Evolutionary conservation across 2,329 filamentous ascomycete species (phyloP).

Genomic region (Harringtonia lauricola): DNA sequence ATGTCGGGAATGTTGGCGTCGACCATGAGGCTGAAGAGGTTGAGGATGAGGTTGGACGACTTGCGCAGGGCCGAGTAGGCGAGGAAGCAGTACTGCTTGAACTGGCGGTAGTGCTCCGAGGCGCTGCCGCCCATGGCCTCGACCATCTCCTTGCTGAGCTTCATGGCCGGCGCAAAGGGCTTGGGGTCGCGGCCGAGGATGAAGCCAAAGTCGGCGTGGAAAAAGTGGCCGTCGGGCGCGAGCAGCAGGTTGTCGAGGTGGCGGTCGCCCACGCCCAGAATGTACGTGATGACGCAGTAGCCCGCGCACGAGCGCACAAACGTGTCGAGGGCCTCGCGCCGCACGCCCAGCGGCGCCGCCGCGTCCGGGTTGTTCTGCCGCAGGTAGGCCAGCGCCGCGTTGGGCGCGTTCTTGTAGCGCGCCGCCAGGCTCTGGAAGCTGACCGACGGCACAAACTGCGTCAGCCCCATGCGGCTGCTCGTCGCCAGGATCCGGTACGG

Average conservation of each 20-base stretch:
- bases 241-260: slow-evolving; percentile 93
- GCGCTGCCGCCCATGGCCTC: slow-evolving; percentile 89
- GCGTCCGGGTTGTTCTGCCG: slow-evolving; percentile 84
- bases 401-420: slow-evolving; percentile 58
- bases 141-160: slow-evolving; percentile 95
- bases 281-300: slow-evolving; percentile 97
- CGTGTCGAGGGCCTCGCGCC: slow-evolving; percentile 86
- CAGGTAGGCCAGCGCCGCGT: slow-evolving; percentile 70
- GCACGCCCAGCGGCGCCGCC: slow-evolving; percentile 68
- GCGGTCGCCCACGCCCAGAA: slow-evolving; percentile 89
- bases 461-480: slow-evolving; percentile 76
- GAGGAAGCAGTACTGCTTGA: slow-evolving; percentile 93
- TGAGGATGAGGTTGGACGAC: slow-evolving; percentile 81
- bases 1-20: slow-evolving; percentile 97
- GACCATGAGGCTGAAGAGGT: slow-evolving; percentile 93
- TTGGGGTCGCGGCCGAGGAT: slow-evolving; percentile 96
- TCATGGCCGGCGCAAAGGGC: slow-evolving; percentile 94
- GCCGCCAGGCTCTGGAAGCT: slow-evolving; percentile 72
- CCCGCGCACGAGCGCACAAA: slow-evolving; percentile 94
- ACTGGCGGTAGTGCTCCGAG: slow-evolving; percentile 73
- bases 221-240: slow-evolving; percentile 84
- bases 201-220: slow-evolving; percentile 97
- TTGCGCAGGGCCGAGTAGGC: slow-evolving; percentile 88
- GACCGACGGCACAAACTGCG: slow-evolving; percentile 85
- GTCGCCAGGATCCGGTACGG: slow-evolving; percentile 96